Conservation (phyloP, 768 basidiomycete species). For the Pleurotus djamor region DNA sequence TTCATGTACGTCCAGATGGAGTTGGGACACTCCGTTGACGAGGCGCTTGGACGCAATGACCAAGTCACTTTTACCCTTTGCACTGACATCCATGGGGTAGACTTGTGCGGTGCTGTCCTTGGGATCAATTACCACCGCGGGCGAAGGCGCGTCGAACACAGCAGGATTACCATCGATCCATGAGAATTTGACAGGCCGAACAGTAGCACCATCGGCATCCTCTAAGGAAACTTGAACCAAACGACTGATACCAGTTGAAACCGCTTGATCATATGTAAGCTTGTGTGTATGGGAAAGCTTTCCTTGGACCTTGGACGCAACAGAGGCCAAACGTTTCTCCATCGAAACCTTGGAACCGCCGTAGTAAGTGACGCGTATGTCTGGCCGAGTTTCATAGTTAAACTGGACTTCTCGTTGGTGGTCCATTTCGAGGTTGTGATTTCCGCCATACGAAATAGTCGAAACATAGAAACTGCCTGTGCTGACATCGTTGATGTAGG, state of each 20-base stretch:
- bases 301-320: neutral
- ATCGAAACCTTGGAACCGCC: neutral
- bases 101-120: neutral
- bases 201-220: constrained; percentile 7
- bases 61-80: constrained; percentile 1
- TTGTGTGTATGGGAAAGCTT: neutral
- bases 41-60: constrained; percentile 2
- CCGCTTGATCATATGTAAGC: neutral
- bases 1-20: neutral
- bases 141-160: neutral
- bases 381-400: neutral
- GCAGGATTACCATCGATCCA: constrained; percentile 10
- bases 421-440: neutral
- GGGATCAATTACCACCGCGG: neutral
- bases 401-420: neutral
- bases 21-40: neutral
- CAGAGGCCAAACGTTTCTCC: neutral
- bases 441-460: neutral
- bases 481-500: constrained; percentile 3
- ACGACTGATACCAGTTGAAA: neutral
- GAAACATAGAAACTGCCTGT: neutral
- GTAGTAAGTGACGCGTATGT: neutral
- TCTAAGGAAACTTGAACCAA: constrained; percentile 4
- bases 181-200: constrained; percentile 8
- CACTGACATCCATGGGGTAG: neutral